Evolutionary conservation across 345 rosid genomes (phyloP), one percentile per base, ranked within the genome.

Genomic region (Euphorbia pulcherrima): DNA sequence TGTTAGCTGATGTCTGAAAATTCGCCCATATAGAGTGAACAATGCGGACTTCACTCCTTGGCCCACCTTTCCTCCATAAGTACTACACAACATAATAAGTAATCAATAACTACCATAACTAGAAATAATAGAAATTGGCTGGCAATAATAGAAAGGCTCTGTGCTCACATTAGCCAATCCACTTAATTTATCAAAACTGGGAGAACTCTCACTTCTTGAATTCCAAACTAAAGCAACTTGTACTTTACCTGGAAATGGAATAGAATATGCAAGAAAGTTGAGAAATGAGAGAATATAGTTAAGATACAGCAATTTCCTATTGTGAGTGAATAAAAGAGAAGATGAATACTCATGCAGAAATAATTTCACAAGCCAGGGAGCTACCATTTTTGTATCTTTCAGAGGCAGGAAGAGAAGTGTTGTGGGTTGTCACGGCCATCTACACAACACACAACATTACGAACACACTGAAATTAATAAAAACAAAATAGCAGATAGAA

Each of bases 1-100:
- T 90, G 75, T 80, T 93, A 69, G 90, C 73, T 60, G 98, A 90
- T 35, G 97, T 88, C 90, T 93, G 98, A 78, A 93, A 93, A 82
- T 93, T 93, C 63, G 89, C 98, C 98, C 98, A 93, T 10, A 93
- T 89, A 58, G 98, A 88, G 81, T 90, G 98, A 72, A 90, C 77
- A 23, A 88, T 60, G 63, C 78, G 82, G 60, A 68, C 76, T 30
- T 82, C 71, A 79, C 83, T 79, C 75, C 84, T 84, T 53, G 86
- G 82, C 26, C 97, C 98, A 68, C 92, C 94, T 69, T 83, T 84
- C 82, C 89, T 89, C 97, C 94, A 89, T 55, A 93, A 68, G 73
- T 85, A 93, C 98, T 93, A 85, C 73, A 76, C 52, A 78, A 8
- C 30, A 55, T 20, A 78, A 27, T 39, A 11, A 40, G 10, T 59